Base-by-base conservation (phyloP, 1,284 basidiomycete genomes). In the Sporisorium sorghi region DNA sequence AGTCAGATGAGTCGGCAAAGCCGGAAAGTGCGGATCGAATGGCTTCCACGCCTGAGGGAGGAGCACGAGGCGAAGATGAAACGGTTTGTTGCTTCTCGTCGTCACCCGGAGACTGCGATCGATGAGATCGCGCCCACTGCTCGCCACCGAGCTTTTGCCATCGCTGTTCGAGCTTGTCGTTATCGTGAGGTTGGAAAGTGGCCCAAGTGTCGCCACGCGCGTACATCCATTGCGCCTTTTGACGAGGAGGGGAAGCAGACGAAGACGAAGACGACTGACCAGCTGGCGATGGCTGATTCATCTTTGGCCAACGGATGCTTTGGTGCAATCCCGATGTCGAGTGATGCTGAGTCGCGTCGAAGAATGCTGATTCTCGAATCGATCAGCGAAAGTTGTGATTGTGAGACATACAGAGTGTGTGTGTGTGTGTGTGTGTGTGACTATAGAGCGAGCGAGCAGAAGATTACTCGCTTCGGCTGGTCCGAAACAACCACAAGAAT, bases 141-240 rank as follows among this genome's bases (percentile, higher is more conserved):
- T 54, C 66, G 15, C 70, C 77, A 2, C 76, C 73, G 8, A 80
- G 69, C 33, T 70, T 15, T 26, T 50, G 32, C 67, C 74, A 83
- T 30, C 67, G 58, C 12, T 55, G 17, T 58, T 83, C 82, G 23
- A 83, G 68, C 49, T 67, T 64, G 5, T 66, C 67, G 50, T 78
- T 71, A 40, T 83, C 81, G 11, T 54, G 61, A 33, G 74, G 73
- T 19, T 71, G 56, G 26, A 83, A 83, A 5, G 71, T 68, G 21
- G 77, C 76, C 82, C 82, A 83, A 12, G 62, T 60, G 11, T 71
- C 63, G 11, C 76, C 76, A 24, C 77, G 70, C 24, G 82, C 76
- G 47, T 81, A 80, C 64, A 83, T 79, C 82, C 81, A 83, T 54
- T 67, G 64, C 12, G 78, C 64, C n/a, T 58, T 46, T 30, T 72